Percentiles rank a stretch among this genome's conserved stretches.
Conservation (phyloP, 495 filamentous ascomycete species). For the Bombardia bombarda region DNA sequence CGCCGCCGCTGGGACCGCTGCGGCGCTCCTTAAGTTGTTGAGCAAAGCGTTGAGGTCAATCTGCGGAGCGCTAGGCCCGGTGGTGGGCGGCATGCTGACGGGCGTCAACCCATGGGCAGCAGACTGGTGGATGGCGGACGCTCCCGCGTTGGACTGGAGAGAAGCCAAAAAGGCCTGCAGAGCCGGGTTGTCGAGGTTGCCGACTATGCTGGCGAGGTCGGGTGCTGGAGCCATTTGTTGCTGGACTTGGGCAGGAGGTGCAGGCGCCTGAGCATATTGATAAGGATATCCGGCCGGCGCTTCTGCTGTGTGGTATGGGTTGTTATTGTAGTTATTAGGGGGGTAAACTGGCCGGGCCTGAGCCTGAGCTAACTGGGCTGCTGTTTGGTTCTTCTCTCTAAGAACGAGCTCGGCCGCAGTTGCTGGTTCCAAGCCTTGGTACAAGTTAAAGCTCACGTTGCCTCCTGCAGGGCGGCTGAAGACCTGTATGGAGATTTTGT, state of each 20-base stretch:
- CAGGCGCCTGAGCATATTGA: slow-evolving; percentile 18
- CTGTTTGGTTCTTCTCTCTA: slow-evolving; percentile 49
- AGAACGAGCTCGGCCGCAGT: slow-evolving; percentile 74
- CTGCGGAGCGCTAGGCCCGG: slow-evolving; percentile 20
- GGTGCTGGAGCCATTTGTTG: slow-evolving; percentile 29
- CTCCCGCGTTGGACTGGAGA: slow-evolving; percentile 43
- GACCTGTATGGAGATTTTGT: slow-evolving; percentile 70
- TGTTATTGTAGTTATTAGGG: slow-evolving; percentile 10
- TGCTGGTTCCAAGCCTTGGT: slow-evolving; percentile 67
- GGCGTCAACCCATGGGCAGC: slow-evolving; percentile 45
- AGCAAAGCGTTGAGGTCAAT: slow-evolving; percentile 24
- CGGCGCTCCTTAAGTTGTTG: slow-evolving; percentile 11
- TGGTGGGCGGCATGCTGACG: slow-evolving; percentile 21
- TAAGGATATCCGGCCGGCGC: slow-evolving; percentile 14
- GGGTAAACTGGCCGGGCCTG: slow-evolving; percentile 17
- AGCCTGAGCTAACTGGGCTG: slow-evolving; percentile 27
- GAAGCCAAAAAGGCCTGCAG: slow-evolving; percentile 66
- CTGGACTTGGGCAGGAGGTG: slow-evolving; percentile 27
- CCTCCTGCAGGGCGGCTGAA: slow-evolving; percentile 71
- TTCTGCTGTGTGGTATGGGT: slow-evolving; percentile 12
- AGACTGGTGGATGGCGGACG: slow-evolving; percentile 36
- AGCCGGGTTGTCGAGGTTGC: slow-evolving; percentile 57
- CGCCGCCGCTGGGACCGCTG: slow-evolving; percentile 9
- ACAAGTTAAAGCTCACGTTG: slow-evolving; percentile 73
- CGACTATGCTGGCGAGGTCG: slow-evolving; percentile 49